These are phyloP conservation scores for Populus nigra DNA, from an alignment of 345 rosid genomes.

Conservation along the genomic window DNA sequence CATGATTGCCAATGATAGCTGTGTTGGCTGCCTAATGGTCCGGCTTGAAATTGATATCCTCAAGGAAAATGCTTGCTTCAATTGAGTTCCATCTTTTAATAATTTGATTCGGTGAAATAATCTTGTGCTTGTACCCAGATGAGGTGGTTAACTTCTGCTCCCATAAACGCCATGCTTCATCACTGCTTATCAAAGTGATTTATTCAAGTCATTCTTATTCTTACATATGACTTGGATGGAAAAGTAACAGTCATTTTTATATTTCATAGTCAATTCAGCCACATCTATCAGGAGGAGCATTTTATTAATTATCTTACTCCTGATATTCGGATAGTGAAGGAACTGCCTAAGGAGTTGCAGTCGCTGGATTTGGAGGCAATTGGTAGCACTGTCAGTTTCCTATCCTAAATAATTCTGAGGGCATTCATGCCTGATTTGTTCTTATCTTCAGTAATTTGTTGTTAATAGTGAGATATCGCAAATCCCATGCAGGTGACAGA, in stretches of 20 bases:
- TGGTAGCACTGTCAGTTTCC: conserved; percentile 78
- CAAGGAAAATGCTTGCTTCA: neutral
- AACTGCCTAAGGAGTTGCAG: conserved; percentile 72
- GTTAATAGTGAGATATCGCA: conserved; percentile 7
- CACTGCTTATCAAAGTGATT: neutral
- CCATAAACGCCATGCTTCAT: neutral
- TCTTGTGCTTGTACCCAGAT: neutral
- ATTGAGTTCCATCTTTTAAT: neutral
- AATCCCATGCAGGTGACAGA: conserved; percentile 59
- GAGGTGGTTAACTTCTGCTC: neutral
- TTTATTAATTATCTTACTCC: conserved; percentile 74
- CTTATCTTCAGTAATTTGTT: neutral
- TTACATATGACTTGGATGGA: conserved; percentile 15
- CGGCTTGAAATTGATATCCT: neutral
- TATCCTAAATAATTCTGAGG: neutral
- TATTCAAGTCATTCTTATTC: neutral
- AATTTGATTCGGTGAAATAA: neutral
- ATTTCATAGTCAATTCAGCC: conserved; percentile 70
- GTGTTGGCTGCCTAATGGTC: neutral
- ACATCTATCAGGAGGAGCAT: conserved; percentile 90
- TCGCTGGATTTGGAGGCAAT: conserved; percentile 85
- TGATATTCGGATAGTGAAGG: conserved; percentile 77
- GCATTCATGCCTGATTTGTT: neutral
- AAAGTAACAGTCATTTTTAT: conserved; percentile 21
- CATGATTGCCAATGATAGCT: neutral